Conservation (phyloP, 257 asterid genomes). For the Catharanthus roseus region DNA sequence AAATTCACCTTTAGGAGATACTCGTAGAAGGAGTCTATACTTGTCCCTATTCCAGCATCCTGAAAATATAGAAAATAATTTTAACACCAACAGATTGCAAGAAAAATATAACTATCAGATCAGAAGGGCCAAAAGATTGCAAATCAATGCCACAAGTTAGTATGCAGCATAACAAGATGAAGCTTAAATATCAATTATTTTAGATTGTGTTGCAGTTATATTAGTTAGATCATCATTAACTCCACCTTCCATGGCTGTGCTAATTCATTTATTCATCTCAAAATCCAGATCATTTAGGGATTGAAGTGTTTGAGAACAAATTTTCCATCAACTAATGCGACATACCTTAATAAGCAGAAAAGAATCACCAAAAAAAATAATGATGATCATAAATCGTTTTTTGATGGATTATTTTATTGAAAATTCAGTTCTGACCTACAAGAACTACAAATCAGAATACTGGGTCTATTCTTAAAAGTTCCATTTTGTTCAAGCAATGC, state of each 20-base stretch:
- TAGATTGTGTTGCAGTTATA: neutral
- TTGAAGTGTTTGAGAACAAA: neutral
- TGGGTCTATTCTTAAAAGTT: too few species aligned
- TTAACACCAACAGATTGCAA: constrained; percentile 17
- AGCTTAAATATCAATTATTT: neutral
- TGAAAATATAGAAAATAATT: constrained; percentile 36
- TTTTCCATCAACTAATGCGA: neutral
- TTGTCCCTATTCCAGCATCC: constrained; percentile 99
- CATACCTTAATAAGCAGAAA: neutral
- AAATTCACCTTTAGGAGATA: constrained; percentile 80
- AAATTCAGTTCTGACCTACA: neutral
- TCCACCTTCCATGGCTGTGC: neutral
- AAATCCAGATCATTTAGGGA: neutral
- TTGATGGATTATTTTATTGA: neutral
- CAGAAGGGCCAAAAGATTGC: neutral
- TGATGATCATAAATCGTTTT: neutral
- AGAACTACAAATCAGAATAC: too few species aligned
- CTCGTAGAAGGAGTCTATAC: constrained; percentile 97
- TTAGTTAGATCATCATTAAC: neutral
- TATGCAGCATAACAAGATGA: neutral
- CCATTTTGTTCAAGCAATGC: neutral
- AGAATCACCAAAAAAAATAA: too few species aligned
- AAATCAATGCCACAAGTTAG: neutral
- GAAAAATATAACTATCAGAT: neutral
- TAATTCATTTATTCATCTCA: neutral